These are phyloP conservation scores for Camellia lanceoleosa DNA, from an alignment of 148 eudicot genomes.

Conservation along the genomic window DNA sequence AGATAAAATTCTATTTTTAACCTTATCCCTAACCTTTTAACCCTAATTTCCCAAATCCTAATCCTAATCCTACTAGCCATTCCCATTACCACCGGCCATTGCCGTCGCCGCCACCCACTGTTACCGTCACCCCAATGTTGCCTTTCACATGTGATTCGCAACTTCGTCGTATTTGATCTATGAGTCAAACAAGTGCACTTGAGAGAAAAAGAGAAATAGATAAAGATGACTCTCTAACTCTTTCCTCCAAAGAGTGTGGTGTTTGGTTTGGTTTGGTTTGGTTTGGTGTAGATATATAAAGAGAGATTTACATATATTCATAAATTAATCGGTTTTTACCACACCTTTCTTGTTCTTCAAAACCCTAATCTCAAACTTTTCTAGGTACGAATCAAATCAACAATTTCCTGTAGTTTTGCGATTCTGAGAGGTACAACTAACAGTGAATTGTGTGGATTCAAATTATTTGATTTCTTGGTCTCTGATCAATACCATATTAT, in stretches of 20 bases:
- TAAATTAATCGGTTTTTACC: conserved; percentile 3
- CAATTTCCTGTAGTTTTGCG: conserved; percentile 7
- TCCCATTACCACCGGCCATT: no score
- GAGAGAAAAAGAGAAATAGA: not conserved
- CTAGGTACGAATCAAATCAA: conserved; percentile 25
- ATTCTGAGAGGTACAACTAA: not conserved
- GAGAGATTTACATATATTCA: no score
- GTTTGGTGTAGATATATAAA: not conserved
- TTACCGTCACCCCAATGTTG: no score
- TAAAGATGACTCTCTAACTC: not conserved
- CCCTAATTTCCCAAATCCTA: no score
- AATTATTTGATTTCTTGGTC: not conserved
- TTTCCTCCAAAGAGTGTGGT: not conserved
- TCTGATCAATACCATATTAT: not conserved
- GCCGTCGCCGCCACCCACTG: no score
- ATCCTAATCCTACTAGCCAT: no score
- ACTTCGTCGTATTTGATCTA: not conserved
- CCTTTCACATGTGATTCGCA: no score
- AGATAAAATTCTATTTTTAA: no score
- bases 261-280: not conserved
- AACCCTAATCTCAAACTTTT: conserved; percentile 29
- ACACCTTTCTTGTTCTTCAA: not conserved
- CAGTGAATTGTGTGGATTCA: not conserved
- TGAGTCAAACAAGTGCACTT: not conserved
- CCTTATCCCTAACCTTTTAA: no score